Evolutionary conservation across 176 grass and related monocot species (phyloP).

Genomic region (Carex cristatella): DNA sequence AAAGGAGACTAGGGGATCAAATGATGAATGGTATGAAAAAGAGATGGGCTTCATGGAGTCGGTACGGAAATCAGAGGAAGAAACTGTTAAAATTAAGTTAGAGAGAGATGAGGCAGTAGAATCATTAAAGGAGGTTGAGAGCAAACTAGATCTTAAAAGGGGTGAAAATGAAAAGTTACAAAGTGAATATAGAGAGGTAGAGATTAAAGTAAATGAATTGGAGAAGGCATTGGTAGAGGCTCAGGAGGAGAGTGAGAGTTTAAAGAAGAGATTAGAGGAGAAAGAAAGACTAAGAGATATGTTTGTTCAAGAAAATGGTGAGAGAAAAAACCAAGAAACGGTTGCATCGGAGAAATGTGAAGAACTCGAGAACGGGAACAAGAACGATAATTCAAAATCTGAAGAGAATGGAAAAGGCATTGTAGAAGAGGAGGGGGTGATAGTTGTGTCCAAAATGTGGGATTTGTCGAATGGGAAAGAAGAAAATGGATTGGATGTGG

Average conservation of each 20-base stretch:
- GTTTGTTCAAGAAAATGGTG: conserved; percentile 63
- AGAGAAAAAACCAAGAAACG: conserved; percentile 43
- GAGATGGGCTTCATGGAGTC: conserved; percentile 57
- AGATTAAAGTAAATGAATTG: conserved; percentile 47
- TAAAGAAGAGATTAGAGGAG: conserved; percentile 70
- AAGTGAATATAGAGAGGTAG: conserved; percentile 53
- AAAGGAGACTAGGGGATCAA: conserved; percentile 36
- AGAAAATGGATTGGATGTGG: conserved; percentile 33
- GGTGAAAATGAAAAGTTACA: conserved; percentile 34
- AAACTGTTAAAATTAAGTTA: conserved; percentile 37
- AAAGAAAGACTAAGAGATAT: conserved; percentile 70
- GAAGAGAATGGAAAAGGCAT: conserved; percentile 32
- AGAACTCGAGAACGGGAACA: conserved; percentile 38
- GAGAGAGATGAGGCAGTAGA: conserved; percentile 45
- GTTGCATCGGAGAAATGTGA: conserved; percentile 50
- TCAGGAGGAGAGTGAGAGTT: conserved; percentile 34
- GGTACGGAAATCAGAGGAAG: conserved; percentile 56
- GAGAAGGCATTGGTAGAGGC: conserved; percentile 44
- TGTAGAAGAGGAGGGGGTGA: conserved; percentile 30
- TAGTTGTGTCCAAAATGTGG: conserved; percentile 33
- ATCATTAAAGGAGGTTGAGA: conserved; percentile 43
- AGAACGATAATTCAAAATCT: conserved; percentile 23
- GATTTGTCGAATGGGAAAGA: conserved; percentile 39
- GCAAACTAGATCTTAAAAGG: conserved; percentile 26
- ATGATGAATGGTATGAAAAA: conserved; percentile 60